Percentiles rank a stretch among this genome's conserved stretches.
These are phyloP conservation scores for Colletotrichum abscissum DNA, from an alignment of 2,329 filamentous ascomycete genomes.

Conservation along the genomic window DNA sequence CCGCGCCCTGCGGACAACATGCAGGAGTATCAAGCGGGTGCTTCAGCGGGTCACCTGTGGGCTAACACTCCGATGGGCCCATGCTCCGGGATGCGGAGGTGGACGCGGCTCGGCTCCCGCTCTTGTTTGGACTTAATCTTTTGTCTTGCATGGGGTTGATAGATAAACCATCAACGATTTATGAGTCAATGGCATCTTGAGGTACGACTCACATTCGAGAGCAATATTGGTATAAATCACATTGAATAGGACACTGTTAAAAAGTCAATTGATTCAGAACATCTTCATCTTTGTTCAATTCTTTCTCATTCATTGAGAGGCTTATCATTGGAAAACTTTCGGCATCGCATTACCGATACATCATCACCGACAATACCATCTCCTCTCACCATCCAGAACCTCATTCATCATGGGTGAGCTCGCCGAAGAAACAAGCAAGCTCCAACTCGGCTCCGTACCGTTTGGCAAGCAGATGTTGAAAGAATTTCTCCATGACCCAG, in stretches of 20 bases:
- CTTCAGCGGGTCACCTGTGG: background rate
- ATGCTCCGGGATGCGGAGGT: background rate
- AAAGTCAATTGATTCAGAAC: background rate
- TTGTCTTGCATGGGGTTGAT: background rate
- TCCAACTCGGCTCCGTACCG: background rate
- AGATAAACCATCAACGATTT: background rate
- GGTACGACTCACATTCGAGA: background rate
- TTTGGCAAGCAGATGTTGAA: slow-evolving; percentile 60
- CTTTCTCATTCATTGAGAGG: background rate
- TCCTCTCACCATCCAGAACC: background rate
- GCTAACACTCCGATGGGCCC: background rate
- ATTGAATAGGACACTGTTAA: too few relatives aligned
- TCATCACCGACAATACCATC: background rate
- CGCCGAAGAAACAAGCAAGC: background rate
- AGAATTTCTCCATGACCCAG: slow-evolving; percentile 76
- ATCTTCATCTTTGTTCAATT: background rate
- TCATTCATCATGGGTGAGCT: slow-evolving; percentile 17
- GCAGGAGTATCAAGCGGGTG: background rate
- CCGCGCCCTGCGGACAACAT: slow-evolving; percentile 3
- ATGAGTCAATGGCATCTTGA: background rate
- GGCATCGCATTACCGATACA: background rate
- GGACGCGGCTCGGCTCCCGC: background rate
- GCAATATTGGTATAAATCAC: background rate
- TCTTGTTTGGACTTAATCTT: background rate
- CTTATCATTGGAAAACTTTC: background rate